Evolutionary conservation across 1,139 yeast genomes (phyloP).

Genomic region (Protomyces inundatus): DNA sequence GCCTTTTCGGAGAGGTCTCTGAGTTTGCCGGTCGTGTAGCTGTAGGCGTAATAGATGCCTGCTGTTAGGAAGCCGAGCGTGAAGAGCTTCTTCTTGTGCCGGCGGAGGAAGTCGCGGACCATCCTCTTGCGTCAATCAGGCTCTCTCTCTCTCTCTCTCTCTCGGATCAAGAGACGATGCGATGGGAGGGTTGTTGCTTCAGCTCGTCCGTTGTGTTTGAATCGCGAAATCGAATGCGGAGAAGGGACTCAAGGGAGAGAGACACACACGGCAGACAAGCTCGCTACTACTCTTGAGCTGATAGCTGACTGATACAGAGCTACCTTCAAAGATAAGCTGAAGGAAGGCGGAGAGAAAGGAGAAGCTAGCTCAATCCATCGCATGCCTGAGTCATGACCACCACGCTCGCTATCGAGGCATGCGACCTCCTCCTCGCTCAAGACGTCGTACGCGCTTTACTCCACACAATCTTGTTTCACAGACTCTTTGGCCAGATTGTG

Average conservation of each 20-base stretch:
- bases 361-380: too few relatives aligned
- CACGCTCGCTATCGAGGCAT: conserved; percentile 41
- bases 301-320: too few relatives aligned
- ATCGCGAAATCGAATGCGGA: too few relatives aligned
- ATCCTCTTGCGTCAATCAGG: not conserved
- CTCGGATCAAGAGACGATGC: too few relatives aligned
- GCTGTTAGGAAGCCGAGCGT: conserved; percentile 58
- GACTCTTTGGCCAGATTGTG: conserved; percentile 61
- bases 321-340: too few relatives aligned
- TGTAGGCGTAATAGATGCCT: conserved; percentile 53
- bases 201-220: too few relatives aligned
- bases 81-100: conserved; percentile 58
- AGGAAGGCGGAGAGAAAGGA: too few relatives aligned
- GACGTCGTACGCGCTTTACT: conserved; percentile 47
- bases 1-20: conserved; percentile 63
- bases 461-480: conserved; percentile 63
- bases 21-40: conserved; percentile 56
- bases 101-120: conserved; percentile 51
- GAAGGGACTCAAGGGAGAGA: too few relatives aligned
- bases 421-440: not conserved
- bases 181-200: too few relatives aligned
- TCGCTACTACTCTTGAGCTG: too few relatives aligned
- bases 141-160: too few relatives aligned
- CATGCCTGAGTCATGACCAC: conserved; percentile 35
- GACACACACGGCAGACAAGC: too few relatives aligned